Percentiles rank a stretch among this genome's conserved stretches.
These are phyloP conservation scores for Populus hybrid DNA, from an alignment of 441 rosid species.

Conservation along the genomic window DNA sequence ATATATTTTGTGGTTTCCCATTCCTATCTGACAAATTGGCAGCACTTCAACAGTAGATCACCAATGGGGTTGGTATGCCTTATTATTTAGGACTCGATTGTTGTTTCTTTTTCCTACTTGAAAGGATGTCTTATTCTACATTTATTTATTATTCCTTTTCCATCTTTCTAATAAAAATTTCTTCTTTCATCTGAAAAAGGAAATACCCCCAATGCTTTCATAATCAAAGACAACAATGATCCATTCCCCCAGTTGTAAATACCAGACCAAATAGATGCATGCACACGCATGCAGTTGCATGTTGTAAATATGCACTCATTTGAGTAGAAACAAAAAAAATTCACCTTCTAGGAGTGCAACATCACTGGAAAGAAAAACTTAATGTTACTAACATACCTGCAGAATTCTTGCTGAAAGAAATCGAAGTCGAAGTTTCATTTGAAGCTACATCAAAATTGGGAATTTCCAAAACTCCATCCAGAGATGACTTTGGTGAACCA, in stretches of 20 bases:
- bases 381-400: slow-evolving; percentile 31
- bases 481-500: slow-evolving; percentile 31
- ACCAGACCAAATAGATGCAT: background rate
- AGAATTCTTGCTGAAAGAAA: slow-evolving; percentile 25
- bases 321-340: background rate
- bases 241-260: background rate
- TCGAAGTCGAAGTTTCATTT: slow-evolving; percentile 27
- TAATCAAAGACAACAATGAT: background rate
- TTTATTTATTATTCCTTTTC: background rate
- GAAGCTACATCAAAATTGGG: slow-evolving; percentile 24
- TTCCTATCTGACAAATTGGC: background rate
- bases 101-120: background rate
- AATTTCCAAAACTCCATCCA: slow-evolving; percentile 27
- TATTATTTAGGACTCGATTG: background rate
- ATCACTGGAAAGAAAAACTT: slow-evolving; percentile 13
- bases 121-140: background rate
- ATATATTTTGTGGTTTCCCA: background rate
- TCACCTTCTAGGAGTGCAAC: background rate
- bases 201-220: background rate
- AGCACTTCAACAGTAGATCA: background rate
- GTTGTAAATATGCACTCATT: background rate
- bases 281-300: background rate
- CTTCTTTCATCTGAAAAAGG: background rate
- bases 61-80: background rate
- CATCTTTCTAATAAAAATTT: background rate